Evolutionary conservation across 2,329 filamentous ascomycete species (phyloP), one percentile per base, ranked within the genome.

Genomic region (Sphaceloma murrayae): DNA sequence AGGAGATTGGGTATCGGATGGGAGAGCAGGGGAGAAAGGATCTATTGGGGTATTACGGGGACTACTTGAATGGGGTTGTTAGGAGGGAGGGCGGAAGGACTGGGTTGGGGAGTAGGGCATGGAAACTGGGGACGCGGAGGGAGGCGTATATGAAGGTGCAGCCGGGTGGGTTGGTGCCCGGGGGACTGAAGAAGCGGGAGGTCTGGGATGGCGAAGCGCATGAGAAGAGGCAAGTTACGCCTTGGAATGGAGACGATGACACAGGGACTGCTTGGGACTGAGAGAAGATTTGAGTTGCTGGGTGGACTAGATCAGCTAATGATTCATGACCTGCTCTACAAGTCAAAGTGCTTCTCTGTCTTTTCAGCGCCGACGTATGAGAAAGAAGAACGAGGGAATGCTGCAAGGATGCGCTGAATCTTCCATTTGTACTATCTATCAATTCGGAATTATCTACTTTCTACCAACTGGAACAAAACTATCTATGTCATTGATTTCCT

Each of bases 61-160:
- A 40, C 19, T 40, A 40, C 19, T 30, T 40, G 24, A 40, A 19
- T 2, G 36, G 36, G 4, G 10, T 10, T 13, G 36, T 40, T n/a
- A 40, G 36, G 24, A 17, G 22, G 2, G 14, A 29, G 36, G 26
- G 26, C 16, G 36, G 36, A 2, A 40, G 36, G 36, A 40, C 22
- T 6, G 36, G 36, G 16, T 30, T 40, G 36, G 36, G 36, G 36
- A 40, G 22, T 4, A 22, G 30, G 36, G 36, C 36, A 8, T 40
- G 36, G 36, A 40, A 26, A 19, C 17, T 40, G 24, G 36, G 36
- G 24, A 40, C 36, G 22, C 27, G 36, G 36, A 40, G 36, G 24
- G 36, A 40, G 36, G 36, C 36, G 24, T 40, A 30, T 40, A 4
- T 40, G 36, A 19, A 19, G 36, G 21, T 40, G 5, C 27, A 29